Evolutionary conservation across 2,329 filamentous ascomycete genomes (phyloP), one percentile per base, ranked within the genome.

Genomic region (Penicillium sp.): DNA sequence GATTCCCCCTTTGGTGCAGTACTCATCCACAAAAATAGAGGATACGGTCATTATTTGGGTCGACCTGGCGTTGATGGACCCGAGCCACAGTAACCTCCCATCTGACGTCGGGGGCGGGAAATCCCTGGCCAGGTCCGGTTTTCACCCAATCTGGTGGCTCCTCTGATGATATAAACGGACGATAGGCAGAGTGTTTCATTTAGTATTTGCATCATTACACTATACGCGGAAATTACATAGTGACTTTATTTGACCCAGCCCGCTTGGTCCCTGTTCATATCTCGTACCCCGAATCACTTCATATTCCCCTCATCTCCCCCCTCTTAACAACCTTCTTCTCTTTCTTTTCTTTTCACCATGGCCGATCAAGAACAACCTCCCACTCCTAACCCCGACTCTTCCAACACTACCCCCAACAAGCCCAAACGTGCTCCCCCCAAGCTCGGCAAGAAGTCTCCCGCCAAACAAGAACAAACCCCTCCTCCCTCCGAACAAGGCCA

Each of bases 341-440:
- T 41, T 56, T 63, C 51, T 58, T 59, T 55, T 62, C 56, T 57
- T 65, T 60, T 41, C 63, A 67, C 41, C 30, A 69, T 70, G 67
- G 61, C 67, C 58, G 67, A 70, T 58, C 66, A 67, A 38, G 61
- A 67, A 39, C 46, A 50, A 51, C 49, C 59, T 34, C 54, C 61
- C 39, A 63, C 56, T 32, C 51, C 56, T 16, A 65, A 58, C 18
- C 59, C 61, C 19, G 57, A 63, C 23, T 53, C 61, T 4, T 47
- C 52, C 26, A 45, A 47, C 36, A 51, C 56, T 23, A 63, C 57
- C 32, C 60, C 61, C 39, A 62, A 56, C 52, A 69, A 67, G 59
- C 64, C 59, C 14, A 69, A 63, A 46, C 61, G 61, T 59, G 39
- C 60, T 26, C 67, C 65, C 55, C 68, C 66, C 23, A 70, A 69